These are phyloP conservation scores for Pleurozium schreberi DNA, from an alignment of 225 moss, liverwort and hornwort genomes.

Conservation along the genomic window DNA sequence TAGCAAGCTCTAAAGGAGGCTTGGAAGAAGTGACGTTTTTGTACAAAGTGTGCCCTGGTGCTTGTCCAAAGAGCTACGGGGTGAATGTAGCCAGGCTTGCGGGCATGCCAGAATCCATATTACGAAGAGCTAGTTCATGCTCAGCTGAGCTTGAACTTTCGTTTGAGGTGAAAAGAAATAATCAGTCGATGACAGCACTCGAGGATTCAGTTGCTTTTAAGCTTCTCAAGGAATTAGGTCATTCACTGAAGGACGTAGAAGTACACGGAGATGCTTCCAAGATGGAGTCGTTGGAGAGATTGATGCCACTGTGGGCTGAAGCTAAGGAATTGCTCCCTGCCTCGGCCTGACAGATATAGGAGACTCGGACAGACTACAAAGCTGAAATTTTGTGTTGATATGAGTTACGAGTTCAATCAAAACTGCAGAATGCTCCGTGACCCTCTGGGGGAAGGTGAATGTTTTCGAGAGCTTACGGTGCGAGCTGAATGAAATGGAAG, in stretches of 20 bases:
- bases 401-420: neutral
- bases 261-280: neutral
- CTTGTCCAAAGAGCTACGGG: constrained; percentile 97
- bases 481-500: neutral
- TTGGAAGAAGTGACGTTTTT: constrained; percentile 89
- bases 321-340: constrained; percentile 14
- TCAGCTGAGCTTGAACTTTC: constrained; percentile 70
- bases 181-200: neutral
- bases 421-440: neutral
- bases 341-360: constrained; percentile 3
- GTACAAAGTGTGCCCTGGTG: constrained; percentile 77
- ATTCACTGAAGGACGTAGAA: constrained; percentile 5
- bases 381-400: neutral
- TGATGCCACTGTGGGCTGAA: constrained; percentile 32
- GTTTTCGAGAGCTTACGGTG: neutral
- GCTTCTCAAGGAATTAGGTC: constrained; percentile 24
- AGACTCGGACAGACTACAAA: neutral
- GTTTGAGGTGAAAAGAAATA: constrained; percentile 26
- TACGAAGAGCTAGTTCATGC: constrained; percentile 54
- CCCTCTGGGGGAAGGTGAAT: neutral
- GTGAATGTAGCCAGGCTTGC: constrained; percentile 99
- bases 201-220: constrained; percentile 3
- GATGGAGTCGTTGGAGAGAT: constrained; percentile 1
- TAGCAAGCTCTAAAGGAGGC: constrained; percentile 57
- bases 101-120: constrained; percentile 80